Conservation (phyloP, 1,284 basidiomycete genomes). For the Taiwanofungus camphoratus region DNA sequence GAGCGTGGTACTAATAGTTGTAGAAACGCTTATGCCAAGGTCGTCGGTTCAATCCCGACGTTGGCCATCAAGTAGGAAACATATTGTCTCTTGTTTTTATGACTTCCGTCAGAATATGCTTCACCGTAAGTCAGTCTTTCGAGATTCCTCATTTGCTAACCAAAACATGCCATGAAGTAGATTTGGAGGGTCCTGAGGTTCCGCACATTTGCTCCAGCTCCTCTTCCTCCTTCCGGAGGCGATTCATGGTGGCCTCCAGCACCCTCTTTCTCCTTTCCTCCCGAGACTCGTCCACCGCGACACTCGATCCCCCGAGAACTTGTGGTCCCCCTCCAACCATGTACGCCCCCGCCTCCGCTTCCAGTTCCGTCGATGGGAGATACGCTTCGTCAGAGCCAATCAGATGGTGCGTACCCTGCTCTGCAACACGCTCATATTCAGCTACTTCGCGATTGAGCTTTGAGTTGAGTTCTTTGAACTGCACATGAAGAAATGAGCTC, state of each 20-base stretch:
- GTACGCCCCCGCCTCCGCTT: slow-evolving; percentile 44
- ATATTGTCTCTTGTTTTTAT: neutral
- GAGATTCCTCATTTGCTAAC: too few species aligned
- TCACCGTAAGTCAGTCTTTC: too few species aligned
- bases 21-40: slow-evolving; percentile 4
- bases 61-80: slow-evolving; percentile 4
- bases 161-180: too few species aligned
- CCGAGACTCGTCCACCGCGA: slow-evolving; percentile 33
- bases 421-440: slow-evolving; percentile 53
- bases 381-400: slow-evolving; percentile 37
- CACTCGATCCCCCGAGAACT: slow-evolving; percentile 23
- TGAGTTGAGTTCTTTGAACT: slow-evolving; percentile 77
- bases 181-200: slow-evolving; percentile 26
- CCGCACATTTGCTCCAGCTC: slow-evolving; percentile 70
- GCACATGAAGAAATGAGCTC: neutral
- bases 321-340: slow-evolving; percentile 40
- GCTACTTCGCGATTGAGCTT: slow-evolving; percentile 66
- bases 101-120: too few species aligned
- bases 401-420: slow-evolving; percentile 51
- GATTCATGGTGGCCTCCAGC: slow-evolving; percentile 52
- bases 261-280: slow-evolving; percentile 52
- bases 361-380: slow-evolving; percentile 46
- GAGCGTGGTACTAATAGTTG: slow-evolving; percentile 11
- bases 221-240: slow-evolving; percentile 59
- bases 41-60: slow-evolving; percentile 10